A percentile compares a stretch with the other conserved stretches of the same genome.
These are phyloP conservation scores for Breviolum minutum DNA, from an alignment of 73 alveolate species.

Conservation along the genomic window DNA sequence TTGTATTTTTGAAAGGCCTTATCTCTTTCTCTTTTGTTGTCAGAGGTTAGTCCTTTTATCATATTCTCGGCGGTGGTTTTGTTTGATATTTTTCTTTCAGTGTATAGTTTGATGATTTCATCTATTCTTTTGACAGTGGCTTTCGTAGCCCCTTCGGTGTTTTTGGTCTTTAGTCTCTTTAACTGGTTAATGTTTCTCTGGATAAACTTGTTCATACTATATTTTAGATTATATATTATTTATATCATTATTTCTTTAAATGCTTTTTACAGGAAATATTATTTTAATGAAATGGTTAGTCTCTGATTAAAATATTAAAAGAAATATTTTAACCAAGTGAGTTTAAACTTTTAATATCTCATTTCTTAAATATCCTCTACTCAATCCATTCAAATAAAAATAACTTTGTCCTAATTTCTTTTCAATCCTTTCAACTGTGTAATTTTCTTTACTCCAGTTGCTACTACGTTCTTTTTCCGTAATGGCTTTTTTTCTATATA, in stretches of 20 bases:
- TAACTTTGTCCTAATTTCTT: not conserved
- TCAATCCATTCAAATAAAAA: not conserved
- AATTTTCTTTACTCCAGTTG: not conserved
- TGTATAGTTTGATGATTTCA: too few relatives aligned
- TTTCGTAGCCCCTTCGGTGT: not conserved
- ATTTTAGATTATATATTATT: not conserved
- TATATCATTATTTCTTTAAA: not conserved
- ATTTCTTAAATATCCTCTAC: not conserved
- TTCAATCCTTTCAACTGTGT: not conserved
- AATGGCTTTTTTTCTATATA: too few relatives aligned
- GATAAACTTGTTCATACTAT: not conserved
- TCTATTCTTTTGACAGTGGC: not conserved
- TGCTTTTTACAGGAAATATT: not conserved
- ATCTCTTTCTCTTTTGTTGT: not conserved
- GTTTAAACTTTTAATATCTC: not conserved
- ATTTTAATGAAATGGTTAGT: not conserved
- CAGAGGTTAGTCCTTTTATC: not conserved
- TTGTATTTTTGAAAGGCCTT: conserved; percentile 2
- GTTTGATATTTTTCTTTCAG: too few relatives aligned
- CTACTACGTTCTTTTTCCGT: not conserved
- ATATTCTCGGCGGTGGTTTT: not conserved
- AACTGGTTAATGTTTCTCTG: not conserved
- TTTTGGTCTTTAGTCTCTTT: not conserved
- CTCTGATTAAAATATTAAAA: not conserved
- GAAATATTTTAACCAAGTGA: not conserved